A percentile compares a stretch with the other conserved stretches of the same genome.
These are phyloP conservation scores for Colletotrichum camelliae DNA, from an alignment of 2,329 filamentous ascomycete genomes.

Conservation along the genomic window DNA sequence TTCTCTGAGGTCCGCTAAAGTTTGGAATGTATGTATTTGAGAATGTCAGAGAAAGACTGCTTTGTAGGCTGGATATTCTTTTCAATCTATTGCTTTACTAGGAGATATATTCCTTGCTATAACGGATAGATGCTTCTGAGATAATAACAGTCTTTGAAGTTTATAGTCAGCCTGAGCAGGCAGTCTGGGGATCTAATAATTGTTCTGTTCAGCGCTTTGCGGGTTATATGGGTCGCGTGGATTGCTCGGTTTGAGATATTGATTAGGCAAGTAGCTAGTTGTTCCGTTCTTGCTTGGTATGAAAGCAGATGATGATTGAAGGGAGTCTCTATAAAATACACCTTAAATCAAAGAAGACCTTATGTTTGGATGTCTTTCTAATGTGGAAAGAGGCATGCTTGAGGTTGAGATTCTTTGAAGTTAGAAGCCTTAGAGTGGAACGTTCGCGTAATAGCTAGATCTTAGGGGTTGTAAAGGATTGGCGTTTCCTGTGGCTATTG, in stretches of 20 bases:
- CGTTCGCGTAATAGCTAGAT: no score
- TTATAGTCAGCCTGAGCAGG: background rate
- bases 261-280: background rate
- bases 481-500: background rate
- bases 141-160: background rate
- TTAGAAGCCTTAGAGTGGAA: background rate
- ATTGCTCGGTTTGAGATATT: background rate
- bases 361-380: no score
- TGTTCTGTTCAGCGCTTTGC: background rate
- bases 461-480: background rate
- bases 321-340: background rate
- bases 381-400: no score
- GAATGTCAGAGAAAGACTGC: background rate
- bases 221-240: background rate
- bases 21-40: background rate
- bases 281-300: background rate
- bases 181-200: background rate
- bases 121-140: background rate
- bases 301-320: background rate
- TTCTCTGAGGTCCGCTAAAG: background rate
- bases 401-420: no score
- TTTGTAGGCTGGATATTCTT: background rate
- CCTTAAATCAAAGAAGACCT: no score
- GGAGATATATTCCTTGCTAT: background rate
- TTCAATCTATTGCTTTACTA: background rate